Evolutionary conservation across 495 filamentous ascomycete genomes (phyloP), one percentile per base, ranked within the genome.

Genomic region (Penicillium samsonianum): DNA sequence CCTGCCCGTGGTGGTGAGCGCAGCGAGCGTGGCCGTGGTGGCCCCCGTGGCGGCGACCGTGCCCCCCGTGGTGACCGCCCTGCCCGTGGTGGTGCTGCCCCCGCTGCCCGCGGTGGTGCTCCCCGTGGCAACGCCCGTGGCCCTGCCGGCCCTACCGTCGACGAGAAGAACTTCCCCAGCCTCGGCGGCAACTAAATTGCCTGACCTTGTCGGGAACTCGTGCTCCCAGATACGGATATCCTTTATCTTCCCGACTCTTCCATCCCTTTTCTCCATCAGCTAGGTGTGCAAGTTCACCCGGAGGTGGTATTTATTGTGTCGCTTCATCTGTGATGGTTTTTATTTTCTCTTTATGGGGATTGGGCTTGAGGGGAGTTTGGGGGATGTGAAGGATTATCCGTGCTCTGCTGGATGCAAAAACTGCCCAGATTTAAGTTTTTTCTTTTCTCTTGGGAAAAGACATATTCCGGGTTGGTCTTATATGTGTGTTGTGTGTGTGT

Each of bases 141-240:
- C 59, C 63, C 65, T 51, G 65, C 72, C 58, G 70, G 69, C 50
- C 70, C 70, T 61, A 65, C 71, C 65, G 74, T 78, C 60, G 76
- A 79, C 64, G 76, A 79, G 69, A 77, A 78, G 73, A 79, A 79
- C 75, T 79, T 79, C 71, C 76, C 76, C 66, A 75, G 68, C 70
- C 73, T 79, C 59, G 76, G 76, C 60, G 70, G 64, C 58, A 75
- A 77, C 68, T 78, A 78, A 77, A 69, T 56, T 47, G 16, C 42
- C 53, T 55, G 31, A 55, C 25, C 5, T 38, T 23, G 19, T 35
- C 30, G 20, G 53, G 53, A 47, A 46, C 33, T 43, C 38, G 22
- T 55, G 53, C 53, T 55, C 53, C 53, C 42, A 45, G 53, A n/a
- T 33, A 17, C 31, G 44, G 43, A 44, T 10, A 28, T 20, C 41